Conservation (phyloP, 208 protist species). For the Porcisia deanei region DNA sequence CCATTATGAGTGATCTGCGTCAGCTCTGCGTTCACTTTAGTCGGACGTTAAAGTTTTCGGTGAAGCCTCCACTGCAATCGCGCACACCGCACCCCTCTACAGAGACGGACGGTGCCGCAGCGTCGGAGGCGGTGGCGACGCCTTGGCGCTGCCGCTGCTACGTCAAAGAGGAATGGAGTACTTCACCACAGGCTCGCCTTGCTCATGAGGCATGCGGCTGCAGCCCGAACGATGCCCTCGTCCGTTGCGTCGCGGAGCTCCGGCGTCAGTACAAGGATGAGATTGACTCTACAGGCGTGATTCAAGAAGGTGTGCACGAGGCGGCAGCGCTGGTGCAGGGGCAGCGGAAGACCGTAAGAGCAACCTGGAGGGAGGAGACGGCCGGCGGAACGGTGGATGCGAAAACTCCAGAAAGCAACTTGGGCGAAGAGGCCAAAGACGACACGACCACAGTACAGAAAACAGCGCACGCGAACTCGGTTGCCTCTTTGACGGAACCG, state of each 20-base stretch:
- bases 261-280: slow-evolving; percentile 52
- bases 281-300: slow-evolving; percentile 53
- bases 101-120: background rate
- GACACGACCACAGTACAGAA: background rate
- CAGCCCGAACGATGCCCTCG: slow-evolving; percentile 62
- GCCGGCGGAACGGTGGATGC: background rate
- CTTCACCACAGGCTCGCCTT: slow-evolving; percentile 46
- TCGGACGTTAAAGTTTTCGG: slow-evolving; percentile 78
- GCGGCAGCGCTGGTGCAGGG: slow-evolving; percentile 43
- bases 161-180: slow-evolving; percentile 83
- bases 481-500: slow-evolving; percentile 13
- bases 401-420: background rate
- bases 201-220: slow-evolving; percentile 45
- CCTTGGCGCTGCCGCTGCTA: slow-evolving; percentile 83
- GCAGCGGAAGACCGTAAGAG: slow-evolving; percentile 30
- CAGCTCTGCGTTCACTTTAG: slow-evolving; percentile 76
- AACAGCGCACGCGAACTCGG: background rate
- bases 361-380: slow-evolving; percentile 15
- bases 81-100: background rate
- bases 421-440: background rate
- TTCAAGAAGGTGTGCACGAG: slow-evolving; percentile 70
- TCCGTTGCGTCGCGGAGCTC: slow-evolving; percentile 58
- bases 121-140: background rate
- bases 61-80: slow-evolving; percentile 51
- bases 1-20: slow-evolving; percentile 72